A percentile compares a stretch with the other conserved stretches of the same genome.
These are phyloP conservation scores for Pseudogymnoascus sp. DNA, from an alignment of 2,329 filamentous ascomycete species.

Conservation along the genomic window DNA sequence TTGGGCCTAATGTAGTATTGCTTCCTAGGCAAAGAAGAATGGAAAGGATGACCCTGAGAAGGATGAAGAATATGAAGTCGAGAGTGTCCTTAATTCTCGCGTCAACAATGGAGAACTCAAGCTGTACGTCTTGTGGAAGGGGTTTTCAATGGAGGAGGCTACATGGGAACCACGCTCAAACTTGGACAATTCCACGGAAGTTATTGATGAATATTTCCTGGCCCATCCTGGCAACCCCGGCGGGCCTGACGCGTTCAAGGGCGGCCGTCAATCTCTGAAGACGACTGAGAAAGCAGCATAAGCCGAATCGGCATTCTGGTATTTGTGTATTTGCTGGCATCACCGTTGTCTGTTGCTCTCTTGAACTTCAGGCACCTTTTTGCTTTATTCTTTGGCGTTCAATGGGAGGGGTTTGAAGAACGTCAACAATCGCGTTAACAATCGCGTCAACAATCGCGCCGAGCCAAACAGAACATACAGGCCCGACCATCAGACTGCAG, in stretches of 20 bases:
- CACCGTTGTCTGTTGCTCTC: neutral
- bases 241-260: neutral
- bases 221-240: neutral
- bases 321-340: neutral
- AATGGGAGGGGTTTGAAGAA: neutral
- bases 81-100: constrained; percentile 13
- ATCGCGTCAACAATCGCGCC: no score
- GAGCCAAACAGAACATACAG: neutral
- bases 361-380: neutral
- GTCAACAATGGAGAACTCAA: neutral
- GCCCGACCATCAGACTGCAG: neutral
- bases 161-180: constrained; percentile 17
- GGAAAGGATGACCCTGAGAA: neutral
- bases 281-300: neutral
- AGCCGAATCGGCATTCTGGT: neutral
- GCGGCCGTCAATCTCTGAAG: neutral
- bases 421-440: neutral
- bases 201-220: constrained; percentile 8
- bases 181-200: constrained; percentile 10
- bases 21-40: neutral
- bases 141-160: constrained; percentile 7
- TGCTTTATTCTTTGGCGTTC: neutral
- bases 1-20: neutral
- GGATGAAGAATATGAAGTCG: constrained; percentile 13
- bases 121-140: constrained; percentile 16